Evolutionary conservation across 2,329 filamentous ascomycete species (phyloP).

Genomic region (Neopestalotiopsis sp.): DNA sequence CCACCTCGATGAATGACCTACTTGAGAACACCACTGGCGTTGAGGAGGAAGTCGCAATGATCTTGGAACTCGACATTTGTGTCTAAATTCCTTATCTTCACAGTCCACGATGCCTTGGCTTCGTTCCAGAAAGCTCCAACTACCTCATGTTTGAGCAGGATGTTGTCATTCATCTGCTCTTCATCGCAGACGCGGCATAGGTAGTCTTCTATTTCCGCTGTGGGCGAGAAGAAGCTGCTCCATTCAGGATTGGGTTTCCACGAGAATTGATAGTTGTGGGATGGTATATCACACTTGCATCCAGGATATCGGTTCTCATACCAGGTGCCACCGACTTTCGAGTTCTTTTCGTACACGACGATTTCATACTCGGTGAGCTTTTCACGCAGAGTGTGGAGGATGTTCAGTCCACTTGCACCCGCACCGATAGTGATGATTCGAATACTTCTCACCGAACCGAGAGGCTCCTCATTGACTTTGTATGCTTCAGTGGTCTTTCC

Average conservation of each 20-base stretch:
- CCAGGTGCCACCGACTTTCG: slow-evolving; percentile 62
- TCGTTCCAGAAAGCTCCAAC: slow-evolving; percentile 51
- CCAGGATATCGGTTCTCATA: slow-evolving; percentile 64
- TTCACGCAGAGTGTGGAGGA: slow-evolving; percentile 49
- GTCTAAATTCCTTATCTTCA: slow-evolving; percentile 44
- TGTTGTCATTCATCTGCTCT: slow-evolving; percentile 47
- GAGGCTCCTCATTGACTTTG: no score
- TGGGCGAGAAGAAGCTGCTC: slow-evolving; percentile 60
- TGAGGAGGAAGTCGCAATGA: slow-evolving; percentile 52
- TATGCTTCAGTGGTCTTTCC: no score
- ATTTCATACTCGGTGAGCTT: slow-evolving; percentile 48
- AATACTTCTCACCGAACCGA: slow-evolving; percentile 35
- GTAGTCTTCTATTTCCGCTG: slow-evolving; percentile 61
- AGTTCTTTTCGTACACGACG: slow-evolving; percentile 61
- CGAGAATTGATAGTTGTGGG: slow-evolving; percentile 67
- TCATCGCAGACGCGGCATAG: slow-evolving; percentile 53
- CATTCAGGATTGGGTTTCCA: slow-evolving; percentile 65
- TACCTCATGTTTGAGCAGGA: slow-evolving; percentile 50
- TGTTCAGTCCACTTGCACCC: slow-evolving; percentile 49
- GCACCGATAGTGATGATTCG: slow-evolving; percentile 51
- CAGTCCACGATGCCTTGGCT: slow-evolving; percentile 44
- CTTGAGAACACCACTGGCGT: slow-evolving; percentile 59
- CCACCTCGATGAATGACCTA: slow-evolving; percentile 24
- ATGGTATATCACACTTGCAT: slow-evolving; percentile 60
- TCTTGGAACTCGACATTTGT: slow-evolving; percentile 47